Evolutionary conservation across 352 stramenopile species (phyloP).

Genomic region (Thraustochytrium sp.): DNA sequence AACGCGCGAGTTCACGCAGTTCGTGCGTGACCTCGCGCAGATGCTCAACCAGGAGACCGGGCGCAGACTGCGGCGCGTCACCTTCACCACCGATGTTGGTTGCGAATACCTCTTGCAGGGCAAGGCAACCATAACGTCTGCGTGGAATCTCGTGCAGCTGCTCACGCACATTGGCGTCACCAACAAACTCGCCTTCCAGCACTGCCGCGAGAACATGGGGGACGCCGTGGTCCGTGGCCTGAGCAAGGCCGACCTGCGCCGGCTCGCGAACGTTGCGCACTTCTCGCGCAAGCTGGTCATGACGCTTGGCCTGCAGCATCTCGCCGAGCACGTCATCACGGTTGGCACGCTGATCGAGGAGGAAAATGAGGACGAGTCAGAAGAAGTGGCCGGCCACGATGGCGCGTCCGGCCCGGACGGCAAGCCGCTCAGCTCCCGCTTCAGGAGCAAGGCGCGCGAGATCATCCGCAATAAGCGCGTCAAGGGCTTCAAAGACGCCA

Average conservation of each 20-base stretch:
- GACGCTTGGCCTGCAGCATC: background rate
- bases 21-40: background rate
- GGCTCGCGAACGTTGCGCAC: background rate
- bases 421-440: background rate
- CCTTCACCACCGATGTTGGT: background rate
- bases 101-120: background rate
- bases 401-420: background rate
- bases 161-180: background rate
- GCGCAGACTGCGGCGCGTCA: background rate
- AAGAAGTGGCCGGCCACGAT: background rate
- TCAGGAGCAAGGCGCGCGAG: background rate
- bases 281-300: background rate
- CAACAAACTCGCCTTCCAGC: background rate
- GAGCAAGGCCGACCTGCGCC: background rate
- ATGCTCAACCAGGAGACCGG: background rate
- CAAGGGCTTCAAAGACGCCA: background rate
- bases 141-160: slow-evolving; percentile 2
- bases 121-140: background rate
- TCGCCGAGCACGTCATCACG: slow-evolving; percentile 2
- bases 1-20: background rate
- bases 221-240: background rate
- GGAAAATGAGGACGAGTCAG: background rate
- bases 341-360: background rate
- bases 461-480: background rate
- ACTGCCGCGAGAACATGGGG: background rate